Base-by-base conservation (phyloP, 148 eudicot species). In the Rhododendron ovatum region DNA sequence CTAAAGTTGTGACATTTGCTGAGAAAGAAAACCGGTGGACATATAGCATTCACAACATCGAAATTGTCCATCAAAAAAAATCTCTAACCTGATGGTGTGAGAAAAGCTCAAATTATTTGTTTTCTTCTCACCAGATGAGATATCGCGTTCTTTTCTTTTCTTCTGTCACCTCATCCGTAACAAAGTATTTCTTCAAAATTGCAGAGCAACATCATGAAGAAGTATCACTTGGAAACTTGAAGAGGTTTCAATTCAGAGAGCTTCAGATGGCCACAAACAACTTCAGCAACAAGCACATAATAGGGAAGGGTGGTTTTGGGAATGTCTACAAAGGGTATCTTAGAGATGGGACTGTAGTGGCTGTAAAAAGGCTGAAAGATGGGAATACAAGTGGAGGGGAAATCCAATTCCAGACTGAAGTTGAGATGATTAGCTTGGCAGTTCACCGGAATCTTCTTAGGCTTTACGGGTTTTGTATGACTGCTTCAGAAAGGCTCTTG, bases 391-490 rank as follows among this genome's bases (percentile, higher is more conserved):
- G 82, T 59, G 95, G 95, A 48, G 98, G 99, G 4, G 98, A 94
- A 87, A 91, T 90, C 74, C 99, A 97, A 82, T 97, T 97, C 63
- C 99, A 97, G 88, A 97, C 98, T n/a, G 99, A 97, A 90, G 98
- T 97, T 45, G 98, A 94, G 91, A 94, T 97, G 99, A 97, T 97
- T 87, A 95, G 99, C 91, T 87, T 97, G 59, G 99, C 99, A 53
- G 96, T 97, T 26, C 99, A 97, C 81, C 88, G 99, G 35, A 95
- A 97, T 87, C 98, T 97, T 83, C 92, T 97, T 33, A 89, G 96
- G 28, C 93, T 97, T 22, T 94, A 90, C 63, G 99, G 99, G 10
- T 97, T 97, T 74, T 97, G 98, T 84, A 92, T 95, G 95, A 94
- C 98, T 5, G 24, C 93, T 39, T 85, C 88, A 0, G 99, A 97